Evolutionary conservation across 768 basidiomycete genomes (phyloP), one percentile per base, ranked within the genome.

Genomic region (Trametes villosa): DNA sequence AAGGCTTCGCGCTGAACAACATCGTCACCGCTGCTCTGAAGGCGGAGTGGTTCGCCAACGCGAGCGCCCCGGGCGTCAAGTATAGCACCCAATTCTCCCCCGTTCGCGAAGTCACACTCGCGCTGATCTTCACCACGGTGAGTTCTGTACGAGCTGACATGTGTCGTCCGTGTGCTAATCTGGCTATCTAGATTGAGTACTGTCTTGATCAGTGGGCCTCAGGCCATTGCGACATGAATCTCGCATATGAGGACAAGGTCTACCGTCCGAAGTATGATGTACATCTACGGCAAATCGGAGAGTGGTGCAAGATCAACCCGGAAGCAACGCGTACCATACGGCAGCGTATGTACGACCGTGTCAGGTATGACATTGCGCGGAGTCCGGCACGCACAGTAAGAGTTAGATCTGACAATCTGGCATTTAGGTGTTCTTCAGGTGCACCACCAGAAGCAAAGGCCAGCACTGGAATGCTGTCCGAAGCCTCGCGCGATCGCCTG

Each of bases 91-190:
- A 59, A 17, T 59, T 59, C 57, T 59, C 57, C 18, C 57, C 57
- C 22, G 27, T 59, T 4, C 38, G 49, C 5, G 41, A 59, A 24
- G 57, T 26, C 4, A 59, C 57, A 3, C 42, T 59, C 12, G 57
- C 57, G 4, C 49, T 59, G 13, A 59, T 59, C 3, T 52, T 59
- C 49, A 52, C 57, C 2, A 40, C 42, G 9, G 57, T 59, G 33
- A 18, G 46, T 56, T 4, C 9, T 20, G n/a, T n/a, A n/a, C n/a
- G n/a, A n/a, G n/a, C n/a, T n/a, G n/a, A n/a, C n/a, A n/a, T n/a
- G n/a, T n/a, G n/a, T n/a, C n/a, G n/a, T n/a, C n/a, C n/a, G 9
- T 41, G 40, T 41, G n/a, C 40, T 41, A 18, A 41, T n/a, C 44
- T 22, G 3, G 40, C 40, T 27, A 27, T 27, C 45, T 30, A 53